A percentile compares a stretch with the other conserved stretches of the same genome.
phyloP scores from a whole-genome alignment of 2,329 filamentous ascomycete species.

The Fusarium sp. region DNA sequence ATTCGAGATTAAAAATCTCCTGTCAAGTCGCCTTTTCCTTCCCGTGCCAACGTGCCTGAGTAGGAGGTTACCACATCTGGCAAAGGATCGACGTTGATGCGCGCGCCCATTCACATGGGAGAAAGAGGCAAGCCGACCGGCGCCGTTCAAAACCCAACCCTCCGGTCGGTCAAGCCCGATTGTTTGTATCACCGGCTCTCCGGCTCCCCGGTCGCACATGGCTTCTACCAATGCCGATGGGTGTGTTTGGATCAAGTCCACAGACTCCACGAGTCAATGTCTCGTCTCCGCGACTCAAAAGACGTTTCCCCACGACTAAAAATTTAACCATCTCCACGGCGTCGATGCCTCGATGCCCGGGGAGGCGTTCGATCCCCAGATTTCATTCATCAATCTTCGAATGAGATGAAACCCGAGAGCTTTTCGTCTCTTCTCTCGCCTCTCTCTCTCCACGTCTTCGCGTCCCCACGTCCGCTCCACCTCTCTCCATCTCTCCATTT shows the following conservation, averaged over 20 bases:
- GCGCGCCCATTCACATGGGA: slow-evolving; percentile 9
- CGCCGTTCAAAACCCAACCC: slow-evolving; percentile 18
- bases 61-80: slow-evolving; percentile 21
- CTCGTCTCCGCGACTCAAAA: slow-evolving; percentile 18
- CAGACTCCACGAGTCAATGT: slow-evolving; percentile 35
- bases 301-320: slow-evolving; percentile 3
- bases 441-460: slow-evolving; percentile 20
- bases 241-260: slow-evolving; percentile 10
- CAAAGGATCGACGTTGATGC: slow-evolving; percentile 21
- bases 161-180: slow-evolving; percentile 30
- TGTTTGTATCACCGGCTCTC: slow-evolving; percentile 10
- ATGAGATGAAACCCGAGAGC: neutral
- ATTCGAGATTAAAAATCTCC: slow-evolving; percentile 11
- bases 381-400: neutral
- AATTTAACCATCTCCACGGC: slow-evolving; percentile 26
- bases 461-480: slow-evolving; percentile 18
- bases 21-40: slow-evolving; percentile 18
- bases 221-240: slow-evolving; percentile 13
- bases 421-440: no score
- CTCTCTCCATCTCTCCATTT: slow-evolving; percentile 29
- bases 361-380: neutral
- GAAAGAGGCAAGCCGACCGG: slow-evolving; percentile 23
- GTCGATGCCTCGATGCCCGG: slow-evolving; percentile 10
- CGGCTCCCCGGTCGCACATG: slow-evolving; percentile 27
- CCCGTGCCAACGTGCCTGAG: slow-evolving; percentile 14